Base-by-base conservation (phyloP, 495 filamentous ascomycete species). In the Daldinia bambusicola region DNA sequence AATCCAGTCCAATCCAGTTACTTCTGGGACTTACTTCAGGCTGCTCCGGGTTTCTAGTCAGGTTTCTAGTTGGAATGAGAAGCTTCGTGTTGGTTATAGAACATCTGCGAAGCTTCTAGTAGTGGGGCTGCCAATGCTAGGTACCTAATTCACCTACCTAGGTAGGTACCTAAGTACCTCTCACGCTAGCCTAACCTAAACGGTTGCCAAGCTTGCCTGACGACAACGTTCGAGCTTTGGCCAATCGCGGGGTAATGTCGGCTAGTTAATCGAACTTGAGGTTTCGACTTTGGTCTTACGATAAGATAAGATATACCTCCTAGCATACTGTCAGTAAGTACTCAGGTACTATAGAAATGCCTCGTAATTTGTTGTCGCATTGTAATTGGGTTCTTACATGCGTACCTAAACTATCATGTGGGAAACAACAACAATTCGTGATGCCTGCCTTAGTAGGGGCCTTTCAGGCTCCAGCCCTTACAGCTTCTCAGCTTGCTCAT, bases 31-130 rank as follows among this genome's bases (percentile, higher is more conserved):
- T 8, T 41, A 26, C 53, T 58, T 31, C 43, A 32, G 43, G 60
- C 31, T 65, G 10, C 66, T 38, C 61, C 5, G 26, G 26, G 26
- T 26, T 26, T 26, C 26, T 26, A 26, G 26, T 26, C 59, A 48
- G 69, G 55, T 32, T 37, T 59, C 58, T 51, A 61, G 61, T 43
- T 66, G 62, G 16, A 55, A 63, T 59, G 9, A 58, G 69, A 67
- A 71, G 13, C 60, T 67, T 61, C 59, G 14, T 18, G 55, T 55
- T 56, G 32, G 48, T 50, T 53, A 53, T 20, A 55, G 69, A 72
- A 67, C 14, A 18, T 56, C 60, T 51, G 60, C 31, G 57, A 66
- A 67, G 70, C 72, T 75, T 73, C 67, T 32, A 55, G 48, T 52
- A 57, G 70, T 65, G 70, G 70, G 64, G 70, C 53, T n/a, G 52